Evolutionary conservation across 768 basidiomycete species (phyloP).

Genomic region (Coprinellus aureogranulatus): DNA sequence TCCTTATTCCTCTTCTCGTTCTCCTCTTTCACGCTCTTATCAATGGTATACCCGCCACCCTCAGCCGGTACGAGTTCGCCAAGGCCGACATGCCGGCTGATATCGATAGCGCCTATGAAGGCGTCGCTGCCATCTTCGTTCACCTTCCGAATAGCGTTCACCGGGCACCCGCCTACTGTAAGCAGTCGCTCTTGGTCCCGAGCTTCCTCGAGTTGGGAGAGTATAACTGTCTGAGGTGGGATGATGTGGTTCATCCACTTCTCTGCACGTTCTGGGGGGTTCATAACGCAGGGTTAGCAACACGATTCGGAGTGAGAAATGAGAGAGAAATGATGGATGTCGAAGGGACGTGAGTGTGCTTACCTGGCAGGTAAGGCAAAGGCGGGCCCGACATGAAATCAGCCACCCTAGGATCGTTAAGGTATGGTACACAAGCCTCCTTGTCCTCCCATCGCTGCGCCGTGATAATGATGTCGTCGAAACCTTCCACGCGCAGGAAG

Average conservation of each 20-base stretch:
- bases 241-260: constrained; percentile 23
- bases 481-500: constrained; percentile 50
- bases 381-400: constrained; percentile 48
- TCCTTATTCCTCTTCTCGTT: constrained; percentile 34
- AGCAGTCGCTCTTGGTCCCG: constrained; percentile 20
- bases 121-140: constrained; percentile 50
- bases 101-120: constrained; percentile 44
- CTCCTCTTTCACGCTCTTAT: constrained; percentile 13
- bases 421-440: constrained; percentile 27
- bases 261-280: constrained; percentile 24
- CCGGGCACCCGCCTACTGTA: constrained; percentile 42
- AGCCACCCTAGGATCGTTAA: constrained; percentile 53
- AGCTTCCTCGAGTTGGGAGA: constrained; percentile 28
- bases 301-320: background rate
- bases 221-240: constrained; percentile 21
- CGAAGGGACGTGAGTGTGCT: background rate
- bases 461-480: constrained; percentile 58
- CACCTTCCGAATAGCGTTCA: constrained; percentile 49
- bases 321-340: too few relatives aligned
- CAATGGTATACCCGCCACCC: constrained; percentile 3
- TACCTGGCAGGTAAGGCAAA: constrained; percentile 48
- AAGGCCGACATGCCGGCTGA: constrained; percentile 26
- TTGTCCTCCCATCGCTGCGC: constrained; percentile 51
- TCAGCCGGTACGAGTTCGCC: constrained; percentile 22
- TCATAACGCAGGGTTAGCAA: background rate